These are phyloP conservation scores for Eucalyptus shirleyi DNA, from an alignment of 345 rosid species.

Conservation along the genomic window DNA sequence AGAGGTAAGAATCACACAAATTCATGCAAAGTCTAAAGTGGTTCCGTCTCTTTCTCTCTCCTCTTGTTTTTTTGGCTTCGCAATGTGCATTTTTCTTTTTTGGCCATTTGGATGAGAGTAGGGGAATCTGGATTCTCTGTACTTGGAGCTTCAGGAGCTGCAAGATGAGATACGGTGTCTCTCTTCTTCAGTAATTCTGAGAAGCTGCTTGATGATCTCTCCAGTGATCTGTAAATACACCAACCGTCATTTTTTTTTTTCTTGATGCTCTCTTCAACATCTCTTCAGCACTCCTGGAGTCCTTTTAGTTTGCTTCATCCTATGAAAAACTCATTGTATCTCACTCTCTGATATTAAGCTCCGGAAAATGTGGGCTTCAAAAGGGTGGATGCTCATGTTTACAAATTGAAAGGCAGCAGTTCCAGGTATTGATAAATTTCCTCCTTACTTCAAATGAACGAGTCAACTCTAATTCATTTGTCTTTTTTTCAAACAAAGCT, in stretches of 20 bases:
- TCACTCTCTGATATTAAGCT: constrained; percentile 13
- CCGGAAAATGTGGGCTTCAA: constrained; percentile 68
- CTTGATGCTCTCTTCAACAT: not conserved
- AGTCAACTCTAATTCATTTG: not conserved
- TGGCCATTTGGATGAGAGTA: not conserved
- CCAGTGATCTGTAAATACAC: constrained; percentile 36
- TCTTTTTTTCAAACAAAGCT: not conserved
- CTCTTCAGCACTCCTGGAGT: not conserved
- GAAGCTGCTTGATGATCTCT: constrained; percentile 72
- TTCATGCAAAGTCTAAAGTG: not conserved
- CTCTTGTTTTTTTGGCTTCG: not conserved
- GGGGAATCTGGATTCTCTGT: constrained; percentile 84
- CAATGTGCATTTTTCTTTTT: not conserved
- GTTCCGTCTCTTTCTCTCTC: not conserved
- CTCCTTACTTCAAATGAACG: not conserved
- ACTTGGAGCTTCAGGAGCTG: constrained; percentile 72
- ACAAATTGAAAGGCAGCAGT: constrained; percentile 89
- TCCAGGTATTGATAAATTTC: constrained; percentile 39
- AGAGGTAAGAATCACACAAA: constrained; percentile 27
- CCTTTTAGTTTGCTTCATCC: not conserved
- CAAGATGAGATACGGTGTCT: constrained; percentile 85
- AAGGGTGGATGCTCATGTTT: constrained; percentile 73
- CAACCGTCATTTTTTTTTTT: not conserved
- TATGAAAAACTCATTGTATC: not conserved
- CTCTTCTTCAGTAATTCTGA: constrained; percentile 89